Conservation (phyloP, 2,329 filamentous ascomycete genomes). For the Balansia obtecta region DNA sequence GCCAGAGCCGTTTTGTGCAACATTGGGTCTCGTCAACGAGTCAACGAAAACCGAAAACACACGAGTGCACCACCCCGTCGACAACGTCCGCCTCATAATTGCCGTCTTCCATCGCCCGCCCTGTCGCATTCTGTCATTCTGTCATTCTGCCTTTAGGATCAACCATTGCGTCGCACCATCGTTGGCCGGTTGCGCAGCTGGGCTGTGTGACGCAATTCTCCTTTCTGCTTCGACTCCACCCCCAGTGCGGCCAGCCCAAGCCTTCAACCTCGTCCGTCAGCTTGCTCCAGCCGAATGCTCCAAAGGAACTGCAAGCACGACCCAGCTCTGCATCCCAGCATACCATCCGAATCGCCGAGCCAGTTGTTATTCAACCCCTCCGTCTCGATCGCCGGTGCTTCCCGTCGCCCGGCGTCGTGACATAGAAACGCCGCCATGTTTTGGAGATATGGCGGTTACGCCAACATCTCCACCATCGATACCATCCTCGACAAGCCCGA, state of each 20-base stretch:
- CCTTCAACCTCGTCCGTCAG: conserved; percentile 1
- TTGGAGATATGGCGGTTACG: conserved; percentile 98
- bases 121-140: background rate
- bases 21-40: background rate
- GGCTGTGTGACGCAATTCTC: conserved; percentile 4
- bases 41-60: too few species aligned
- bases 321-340: conserved; percentile 7
- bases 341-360: conserved; percentile 9
- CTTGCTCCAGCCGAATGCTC: conserved; percentile 6
- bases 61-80: background rate
- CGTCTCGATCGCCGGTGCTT: conserved; percentile 18
- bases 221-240: conserved; percentile 1
- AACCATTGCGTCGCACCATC: background rate
- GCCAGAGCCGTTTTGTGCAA: background rate
- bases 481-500: conserved; percentile 93
- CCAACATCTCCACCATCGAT: conserved; percentile 93
- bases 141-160: background rate
- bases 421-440: conserved; percentile 64
- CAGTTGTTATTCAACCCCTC: conserved; percentile 6
- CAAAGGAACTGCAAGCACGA: conserved; percentile 1
- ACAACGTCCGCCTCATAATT: background rate
- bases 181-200: conserved; percentile 2
- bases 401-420: conserved; percentile 20
- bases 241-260: background rate
- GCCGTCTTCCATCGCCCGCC: background rate